These are phyloP conservation scores for Cordyceps tenuipes DNA, from an alignment of 2,329 filamentous ascomycete species.

Conservation along the genomic window DNA sequence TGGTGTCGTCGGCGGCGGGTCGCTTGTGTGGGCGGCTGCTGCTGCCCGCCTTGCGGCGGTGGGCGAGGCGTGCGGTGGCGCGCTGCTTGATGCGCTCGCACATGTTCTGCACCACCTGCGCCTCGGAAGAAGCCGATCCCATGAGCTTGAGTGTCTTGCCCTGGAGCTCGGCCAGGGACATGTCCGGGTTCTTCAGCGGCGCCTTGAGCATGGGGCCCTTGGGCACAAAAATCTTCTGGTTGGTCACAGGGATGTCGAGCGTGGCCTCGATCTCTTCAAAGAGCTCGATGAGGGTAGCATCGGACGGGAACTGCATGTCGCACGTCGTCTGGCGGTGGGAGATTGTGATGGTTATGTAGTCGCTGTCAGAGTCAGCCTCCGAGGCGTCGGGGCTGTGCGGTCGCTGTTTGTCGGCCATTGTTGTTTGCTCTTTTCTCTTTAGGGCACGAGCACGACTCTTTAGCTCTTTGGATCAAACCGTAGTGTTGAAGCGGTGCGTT, in stretches of 20 bases:
- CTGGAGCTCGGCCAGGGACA: slow-evolving; percentile 40
- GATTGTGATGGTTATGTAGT: slow-evolving; percentile 35
- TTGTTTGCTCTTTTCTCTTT: background rate
- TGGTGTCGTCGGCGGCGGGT: slow-evolving; percentile 42
- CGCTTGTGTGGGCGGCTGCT: slow-evolving; percentile 12
- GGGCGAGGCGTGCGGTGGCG: slow-evolving; percentile 32
- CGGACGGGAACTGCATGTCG: slow-evolving; percentile 34
- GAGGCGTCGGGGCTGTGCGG: slow-evolving; percentile 1
- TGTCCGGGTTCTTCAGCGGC: slow-evolving; percentile 51
- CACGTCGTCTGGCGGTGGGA: slow-evolving; percentile 38
- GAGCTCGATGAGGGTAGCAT: slow-evolving; percentile 48
- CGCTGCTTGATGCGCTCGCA: slow-evolving; percentile 39
- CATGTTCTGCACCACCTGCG: slow-evolving; percentile 46
- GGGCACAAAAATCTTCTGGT: slow-evolving; percentile 62
- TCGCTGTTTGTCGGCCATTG: slow-evolving; percentile 11
- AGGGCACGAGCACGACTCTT: too few relatives aligned
- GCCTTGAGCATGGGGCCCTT: slow-evolving; percentile 57
- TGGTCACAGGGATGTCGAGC: slow-evolving; percentile 50
- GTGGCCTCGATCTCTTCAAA: slow-evolving; percentile 46
- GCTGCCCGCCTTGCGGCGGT: slow-evolving; percentile 18
- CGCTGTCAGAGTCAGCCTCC: slow-evolving; percentile 18
- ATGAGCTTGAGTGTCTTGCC: slow-evolving; percentile 57
- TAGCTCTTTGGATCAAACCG: background rate
- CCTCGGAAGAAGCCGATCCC: slow-evolving; percentile 52
- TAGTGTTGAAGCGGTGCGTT: background rate